These are phyloP conservation scores for Diplodia scrobiculata DNA, from an alignment of 2,329 filamentous ascomycete genomes.

Conservation along the genomic window DNA sequence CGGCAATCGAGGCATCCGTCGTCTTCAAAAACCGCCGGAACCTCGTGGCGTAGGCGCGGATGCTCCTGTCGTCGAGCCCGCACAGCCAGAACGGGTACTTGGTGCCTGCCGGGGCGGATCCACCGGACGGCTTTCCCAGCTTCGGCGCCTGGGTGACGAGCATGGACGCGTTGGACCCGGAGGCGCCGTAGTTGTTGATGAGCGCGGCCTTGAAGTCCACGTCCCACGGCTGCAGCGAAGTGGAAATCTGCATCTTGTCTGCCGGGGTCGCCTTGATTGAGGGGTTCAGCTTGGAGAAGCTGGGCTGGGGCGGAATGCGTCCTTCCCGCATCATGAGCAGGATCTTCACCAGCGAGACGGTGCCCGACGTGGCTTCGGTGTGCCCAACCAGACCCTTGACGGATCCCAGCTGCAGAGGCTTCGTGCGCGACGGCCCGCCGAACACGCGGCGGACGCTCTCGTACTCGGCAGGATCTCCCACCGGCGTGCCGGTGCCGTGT, in stretches of 20 bases:
- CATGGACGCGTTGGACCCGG: slow-evolving; percentile 34
- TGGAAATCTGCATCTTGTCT: slow-evolving; percentile 32
- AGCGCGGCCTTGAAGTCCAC: slow-evolving; percentile 25
- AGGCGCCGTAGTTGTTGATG: slow-evolving; percentile 37
- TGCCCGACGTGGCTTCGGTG: slow-evolving; percentile 41
- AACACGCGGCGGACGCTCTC: slow-evolving; percentile 53
- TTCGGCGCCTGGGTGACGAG: slow-evolving; percentile 10
- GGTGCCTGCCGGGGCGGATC: neutral
- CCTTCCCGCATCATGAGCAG: slow-evolving; percentile 42
- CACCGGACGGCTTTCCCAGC: neutral
- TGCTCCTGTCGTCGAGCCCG: neutral
- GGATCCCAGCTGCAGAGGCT: slow-evolving; percentile 37
- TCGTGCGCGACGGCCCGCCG: slow-evolving; percentile 22
- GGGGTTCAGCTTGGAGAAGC: slow-evolving; percentile 31
- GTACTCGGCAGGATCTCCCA: slow-evolving; percentile 59
- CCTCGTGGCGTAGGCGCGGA: neutral
- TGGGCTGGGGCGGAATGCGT: slow-evolving; percentile 57
- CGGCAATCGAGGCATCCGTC: neutral
- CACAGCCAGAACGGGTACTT: neutral
- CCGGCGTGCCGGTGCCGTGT: slow-evolving; percentile 57
- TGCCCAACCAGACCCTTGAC: slow-evolving; percentile 45
- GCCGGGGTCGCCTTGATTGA: slow-evolving; percentile 21
- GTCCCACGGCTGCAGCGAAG: slow-evolving; percentile 29
- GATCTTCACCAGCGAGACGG: slow-evolving; percentile 40
- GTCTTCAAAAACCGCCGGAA: neutral